Conservation (phyloP, 805 yeast genomes). For the Zygosaccharomyces siamensis region DNA sequence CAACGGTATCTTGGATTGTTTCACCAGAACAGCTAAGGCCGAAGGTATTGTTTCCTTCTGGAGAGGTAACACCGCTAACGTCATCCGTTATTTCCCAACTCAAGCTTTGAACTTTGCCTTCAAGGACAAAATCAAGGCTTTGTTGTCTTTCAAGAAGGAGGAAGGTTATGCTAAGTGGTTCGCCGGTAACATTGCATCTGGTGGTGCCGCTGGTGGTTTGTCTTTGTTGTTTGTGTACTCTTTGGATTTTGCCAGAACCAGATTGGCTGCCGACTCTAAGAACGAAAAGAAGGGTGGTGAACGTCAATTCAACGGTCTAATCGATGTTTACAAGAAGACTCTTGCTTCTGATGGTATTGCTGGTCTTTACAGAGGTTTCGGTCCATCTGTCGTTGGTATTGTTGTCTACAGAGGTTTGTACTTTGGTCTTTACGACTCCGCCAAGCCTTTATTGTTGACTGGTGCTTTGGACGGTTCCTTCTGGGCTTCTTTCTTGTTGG, state of each 20-base stretch:
- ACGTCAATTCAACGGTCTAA: slow-evolving; percentile 95
- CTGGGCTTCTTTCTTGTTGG: slow-evolving; percentile 92
- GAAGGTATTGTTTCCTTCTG: slow-evolving; percentile 94
- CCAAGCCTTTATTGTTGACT: slow-evolving; percentile 89
- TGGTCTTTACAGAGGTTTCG: slow-evolving; percentile 99
- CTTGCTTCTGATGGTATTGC: slow-evolving; percentile 94
- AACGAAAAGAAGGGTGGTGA: slow-evolving; percentile 79
- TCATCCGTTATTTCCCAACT: slow-evolving; percentile 98
- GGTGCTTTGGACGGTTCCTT: slow-evolving; percentile 93
- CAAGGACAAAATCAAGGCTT: slow-evolving; percentile 93
- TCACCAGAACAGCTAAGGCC: slow-evolving; percentile 88
- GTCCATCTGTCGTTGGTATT: slow-evolving; percentile 96
- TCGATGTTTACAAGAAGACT: slow-evolving; percentile 95
- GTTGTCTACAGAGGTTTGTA: slow-evolving; percentile 98
- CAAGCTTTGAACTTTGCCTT: slow-evolving; percentile 98
- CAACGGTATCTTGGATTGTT: slow-evolving; percentile 89
- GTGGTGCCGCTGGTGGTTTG: slow-evolving; percentile 98
- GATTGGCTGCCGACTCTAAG: slow-evolving; percentile 98
- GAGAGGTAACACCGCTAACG: slow-evolving; percentile 99
- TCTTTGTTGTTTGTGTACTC: slow-evolving; percentile 92
- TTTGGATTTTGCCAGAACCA: slow-evolving; percentile 96
- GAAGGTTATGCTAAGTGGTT: slow-evolving; percentile 92
- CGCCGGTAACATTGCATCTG: slow-evolving; percentile 97
- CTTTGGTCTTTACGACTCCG: slow-evolving; percentile 96
- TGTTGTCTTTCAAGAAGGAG: slow-evolving; percentile 96